These are phyloP conservation scores for Paramecium bursaria DNA, from an alignment of 73 alveolate species.

Conservation along the genomic window DNA sequence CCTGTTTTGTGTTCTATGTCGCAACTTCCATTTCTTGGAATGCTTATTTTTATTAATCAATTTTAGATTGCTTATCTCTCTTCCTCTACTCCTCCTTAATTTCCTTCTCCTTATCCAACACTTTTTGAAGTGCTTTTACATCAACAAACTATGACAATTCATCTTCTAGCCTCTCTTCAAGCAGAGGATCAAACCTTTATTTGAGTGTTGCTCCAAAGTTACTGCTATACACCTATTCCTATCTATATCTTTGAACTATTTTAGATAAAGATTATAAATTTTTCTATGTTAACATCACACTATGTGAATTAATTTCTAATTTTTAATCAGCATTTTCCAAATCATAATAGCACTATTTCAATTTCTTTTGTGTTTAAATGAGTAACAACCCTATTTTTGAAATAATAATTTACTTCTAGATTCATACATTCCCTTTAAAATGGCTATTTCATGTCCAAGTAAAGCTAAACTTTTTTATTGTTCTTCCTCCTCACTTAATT, in stretches of 20 bases:
- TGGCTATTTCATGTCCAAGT: slow-evolving; percentile 17
- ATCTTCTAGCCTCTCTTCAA: slow-evolving; percentile 21
- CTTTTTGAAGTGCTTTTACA: not conserved
- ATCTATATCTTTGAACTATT: slow-evolving; percentile 1
- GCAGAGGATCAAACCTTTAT: slow-evolving; percentile 21
- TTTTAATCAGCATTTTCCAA: not conserved
- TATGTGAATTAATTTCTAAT: not conserved
- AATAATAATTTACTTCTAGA: slow-evolving; percentile 8
- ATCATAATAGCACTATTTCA: not conserved
- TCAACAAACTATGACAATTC: slow-evolving; percentile 36
- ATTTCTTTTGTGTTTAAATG: not conserved
- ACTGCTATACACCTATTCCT: not conserved
- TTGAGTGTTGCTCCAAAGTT: slow-evolving; percentile 21
- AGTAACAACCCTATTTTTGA: not conserved
- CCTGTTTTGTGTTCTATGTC: not conserved
- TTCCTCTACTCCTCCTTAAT: slow-evolving; percentile 15
- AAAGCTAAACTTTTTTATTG: not conserved
- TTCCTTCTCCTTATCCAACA: not conserved
- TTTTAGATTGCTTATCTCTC: not conserved
- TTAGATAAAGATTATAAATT: slow-evolving; percentile 28
- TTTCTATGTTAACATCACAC: not conserved
- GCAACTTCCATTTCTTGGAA: not conserved
- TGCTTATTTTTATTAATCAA: not conserved
- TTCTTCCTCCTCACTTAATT: not conserved
- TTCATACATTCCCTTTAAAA: not conserved